Base-by-base conservation (phyloP, 2,329 filamentous ascomycete genomes). In the Aspergillus proliferans region DNA sequence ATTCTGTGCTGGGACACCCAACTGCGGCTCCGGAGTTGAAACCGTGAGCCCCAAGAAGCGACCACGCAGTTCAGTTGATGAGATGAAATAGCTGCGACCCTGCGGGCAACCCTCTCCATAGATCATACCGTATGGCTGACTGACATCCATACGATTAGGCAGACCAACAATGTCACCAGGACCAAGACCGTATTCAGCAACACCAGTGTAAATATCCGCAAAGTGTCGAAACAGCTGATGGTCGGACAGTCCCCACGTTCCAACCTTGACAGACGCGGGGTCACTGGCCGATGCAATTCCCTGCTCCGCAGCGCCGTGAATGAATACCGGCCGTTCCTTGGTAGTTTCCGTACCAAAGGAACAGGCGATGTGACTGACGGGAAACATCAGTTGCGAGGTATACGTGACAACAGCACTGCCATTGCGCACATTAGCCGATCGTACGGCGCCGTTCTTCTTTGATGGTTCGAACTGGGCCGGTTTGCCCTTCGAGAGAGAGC, bases 141-240 rank as follows among this genome's bases (percentile, higher is more conserved):
- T 95, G 33, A 95, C 81, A 64, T 95, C 91, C 86, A 96, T 91
- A 33, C 87, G 81, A 61, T 96, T 96, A 1, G 88, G 87, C 21
- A 84, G 74, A 14, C 86, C 88, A 8, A 89, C 83, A 46, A 84
- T 65, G 38, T 88, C 84, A 4, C 89, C 90, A 28, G 88, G 76
- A 3, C 87, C 89, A 45, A 91, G 67, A 3, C 92, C 92, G 69
- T 86, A 95, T 30, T 85, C 84, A 15, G 83, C 74, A 50, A 91
- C 78, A 6, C 85, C 83, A 3, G 87, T 84, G 57, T 85, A 85
- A 30, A 86, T 76, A 55, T 95, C 89, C 3, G 86, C 79, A 55
- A 95, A 86, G 61, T 94, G 89, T 34, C 83, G 76, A 55, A 90
- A 86, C 33, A 82, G 76, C 52, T 87, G 86, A 30, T 83, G 82